Conservation (phyloP, 345 rosid species). For the Ceriops zippeliana region DNA sequence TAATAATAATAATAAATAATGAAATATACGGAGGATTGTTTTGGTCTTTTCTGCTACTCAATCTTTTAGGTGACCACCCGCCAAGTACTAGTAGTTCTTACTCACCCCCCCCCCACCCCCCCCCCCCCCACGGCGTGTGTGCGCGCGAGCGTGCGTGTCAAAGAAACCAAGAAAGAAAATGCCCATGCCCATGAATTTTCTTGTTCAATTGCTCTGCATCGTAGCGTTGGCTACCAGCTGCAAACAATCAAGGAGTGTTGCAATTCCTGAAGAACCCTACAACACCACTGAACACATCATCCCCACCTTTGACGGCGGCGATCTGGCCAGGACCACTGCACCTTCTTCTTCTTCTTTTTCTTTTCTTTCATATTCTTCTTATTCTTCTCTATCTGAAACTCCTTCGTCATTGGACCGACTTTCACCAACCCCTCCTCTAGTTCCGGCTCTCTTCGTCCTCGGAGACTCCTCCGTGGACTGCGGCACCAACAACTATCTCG, state of each 20-base stretch:
- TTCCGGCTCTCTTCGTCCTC: constrained; percentile 67
- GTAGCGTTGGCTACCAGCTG: constrained; percentile 30
- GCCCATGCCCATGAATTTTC: constrained; percentile 33
- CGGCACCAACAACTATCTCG: constrained; percentile 80
- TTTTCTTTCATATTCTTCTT: neutral
- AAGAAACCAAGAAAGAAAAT: constrained; percentile 9
- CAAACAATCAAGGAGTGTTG: constrained; percentile 22
- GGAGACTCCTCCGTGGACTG: constrained; percentile 90
- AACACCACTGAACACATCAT: constrained; percentile 16
- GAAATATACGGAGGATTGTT: neutral
- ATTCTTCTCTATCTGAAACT: constrained; percentile 9
- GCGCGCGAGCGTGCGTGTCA: too few relatives aligned
- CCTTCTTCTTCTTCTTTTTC: constrained; percentile 12
- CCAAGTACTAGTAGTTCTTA: constrained; percentile 34
- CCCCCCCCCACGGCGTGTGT: too few relatives aligned
- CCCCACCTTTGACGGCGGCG: neutral
- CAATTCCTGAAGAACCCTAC: constrained; percentile 21
- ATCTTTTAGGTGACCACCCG: neutral
- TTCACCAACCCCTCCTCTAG: constrained; percentile 26
- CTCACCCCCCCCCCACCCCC: neutral
- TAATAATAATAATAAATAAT: too few relatives aligned
- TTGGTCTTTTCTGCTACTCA: neutral
- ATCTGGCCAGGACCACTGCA: neutral
- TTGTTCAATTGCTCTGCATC: constrained; percentile 30
- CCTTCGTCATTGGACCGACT: neutral